These are phyloP conservation scores for Pseudocercospora macadamiae DNA, from an alignment of 2,329 filamentous ascomycete species.

Conservation along the genomic window DNA sequence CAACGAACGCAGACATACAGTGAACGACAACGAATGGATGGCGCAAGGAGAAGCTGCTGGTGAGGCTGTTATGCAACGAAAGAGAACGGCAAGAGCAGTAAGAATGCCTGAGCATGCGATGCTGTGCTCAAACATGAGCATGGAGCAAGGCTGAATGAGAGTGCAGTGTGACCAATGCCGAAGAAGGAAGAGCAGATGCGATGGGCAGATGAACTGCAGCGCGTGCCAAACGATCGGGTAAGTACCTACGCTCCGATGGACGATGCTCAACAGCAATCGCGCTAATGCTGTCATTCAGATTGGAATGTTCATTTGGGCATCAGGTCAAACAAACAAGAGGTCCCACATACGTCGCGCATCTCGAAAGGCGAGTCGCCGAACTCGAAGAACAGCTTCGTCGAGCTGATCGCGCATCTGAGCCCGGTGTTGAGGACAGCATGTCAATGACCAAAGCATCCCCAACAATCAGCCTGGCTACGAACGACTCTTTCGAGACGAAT, in stretches of 20 bases:
- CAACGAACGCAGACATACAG: too few species aligned
- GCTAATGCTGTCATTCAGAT: conserved; percentile 9
- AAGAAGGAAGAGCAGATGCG: conserved; percentile 25
- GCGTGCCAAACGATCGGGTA: conserved; percentile 25
- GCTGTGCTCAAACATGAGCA: not conserved
- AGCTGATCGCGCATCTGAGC: not conserved
- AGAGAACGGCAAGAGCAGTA: conserved; percentile 25
- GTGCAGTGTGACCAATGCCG: conserved; percentile 25
- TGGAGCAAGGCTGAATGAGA: not conserved
- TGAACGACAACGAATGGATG: not conserved
- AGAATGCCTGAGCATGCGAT: conserved; percentile 1
- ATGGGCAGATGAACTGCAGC: conserved; percentile 22
- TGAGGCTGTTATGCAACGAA: conserved; percentile 18
- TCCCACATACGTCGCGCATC: conserved; percentile 26
- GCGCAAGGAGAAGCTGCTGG: not conserved
- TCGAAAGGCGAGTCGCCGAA: conserved; percentile 25
- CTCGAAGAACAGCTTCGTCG: conserved; percentile 18
- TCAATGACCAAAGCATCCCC: not conserved
- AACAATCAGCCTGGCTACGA: not conserved
- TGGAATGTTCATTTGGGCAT: conserved; percentile 28
- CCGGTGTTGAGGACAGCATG: not conserved
- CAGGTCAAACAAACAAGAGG: conserved; percentile 26
- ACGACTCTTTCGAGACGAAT: not conserved
- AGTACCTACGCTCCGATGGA: not conserved
- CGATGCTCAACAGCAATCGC: not conserved